Percentiles rank a stretch among this genome's conserved stretches.
phyloP scores from a whole-genome alignment of 2,329 filamentous ascomycete species.

The Alternaria conjuncta region DNA sequence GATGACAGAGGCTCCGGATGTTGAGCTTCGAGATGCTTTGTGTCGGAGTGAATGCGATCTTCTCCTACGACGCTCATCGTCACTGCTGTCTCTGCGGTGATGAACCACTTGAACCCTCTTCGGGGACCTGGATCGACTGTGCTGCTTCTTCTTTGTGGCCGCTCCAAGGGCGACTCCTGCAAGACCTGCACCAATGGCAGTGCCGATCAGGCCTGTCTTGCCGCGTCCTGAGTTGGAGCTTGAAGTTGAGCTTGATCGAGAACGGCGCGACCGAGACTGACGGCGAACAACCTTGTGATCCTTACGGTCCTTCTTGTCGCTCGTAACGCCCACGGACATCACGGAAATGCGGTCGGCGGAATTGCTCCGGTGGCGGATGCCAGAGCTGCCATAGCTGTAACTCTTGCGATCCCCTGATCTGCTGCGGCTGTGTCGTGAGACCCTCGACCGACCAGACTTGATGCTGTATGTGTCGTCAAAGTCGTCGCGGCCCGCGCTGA shows the following conservation, averaged over 20 bases:
- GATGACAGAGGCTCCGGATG: constrained; percentile 63
- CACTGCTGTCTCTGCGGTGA: constrained; percentile 39
- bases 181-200: constrained; percentile 48
- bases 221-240: constrained; percentile 45
- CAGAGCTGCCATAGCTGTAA: constrained; percentile 54
- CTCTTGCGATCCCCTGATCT: constrained; percentile 51
- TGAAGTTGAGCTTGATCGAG: constrained; percentile 51
- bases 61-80: constrained; percentile 35
- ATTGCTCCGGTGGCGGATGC: constrained; percentile 47
- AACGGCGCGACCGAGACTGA: constrained; percentile 33
- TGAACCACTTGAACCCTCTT: constrained; percentile 35
- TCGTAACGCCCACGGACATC: constrained; percentile 44
- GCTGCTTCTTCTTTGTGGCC: constrained; percentile 37
- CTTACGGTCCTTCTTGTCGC: constrained; percentile 45
- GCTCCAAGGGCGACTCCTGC: constrained; percentile 49
- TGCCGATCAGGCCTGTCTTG: constrained; percentile 45
- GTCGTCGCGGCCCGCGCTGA: constrained; percentile 56
- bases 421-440: constrained; percentile 44
- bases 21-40: constrained; percentile 45
- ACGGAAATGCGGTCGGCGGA: constrained; percentile 44
- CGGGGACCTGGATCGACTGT: constrained; percentile 47
- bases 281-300: constrained; percentile 44
- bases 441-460: constrained; percentile 57
- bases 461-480: constrained; percentile 68
- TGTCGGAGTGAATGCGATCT: constrained; percentile 34